phyloP scores from a whole-genome alignment of 768 basidiomycete genomes.

The Phylloporus rhodoxanthus region DNA sequence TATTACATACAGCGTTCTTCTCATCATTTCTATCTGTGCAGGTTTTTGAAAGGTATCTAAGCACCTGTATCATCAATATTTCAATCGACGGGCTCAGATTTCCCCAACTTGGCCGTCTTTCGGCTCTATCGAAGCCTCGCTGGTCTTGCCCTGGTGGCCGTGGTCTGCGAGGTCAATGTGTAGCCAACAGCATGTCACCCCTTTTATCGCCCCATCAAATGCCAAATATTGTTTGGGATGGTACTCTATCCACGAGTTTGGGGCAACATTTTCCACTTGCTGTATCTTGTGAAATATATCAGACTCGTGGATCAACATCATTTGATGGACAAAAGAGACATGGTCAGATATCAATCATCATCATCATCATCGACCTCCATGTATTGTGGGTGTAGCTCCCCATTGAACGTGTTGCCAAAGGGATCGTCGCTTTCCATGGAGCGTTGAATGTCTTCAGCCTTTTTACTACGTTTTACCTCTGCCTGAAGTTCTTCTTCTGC shows the following conservation, averaged over 20 bases:
- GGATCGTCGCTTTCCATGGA: conserved; percentile 55
- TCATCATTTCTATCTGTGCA: conserved; percentile 4
- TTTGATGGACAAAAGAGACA: background rate
- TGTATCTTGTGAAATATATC: background rate
- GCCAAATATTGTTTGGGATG: conserved; percentile 20
- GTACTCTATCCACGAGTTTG: background rate
- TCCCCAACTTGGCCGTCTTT: background rate
- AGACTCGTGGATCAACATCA: background rate
- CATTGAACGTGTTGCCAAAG: conserved; percentile 54
- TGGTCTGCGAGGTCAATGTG: conserved; percentile 56
- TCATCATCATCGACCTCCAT: conserved; percentile 36
- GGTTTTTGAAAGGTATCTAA: conserved; percentile 21
- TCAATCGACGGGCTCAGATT: too few species aligned
- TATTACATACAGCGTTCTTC: background rate
- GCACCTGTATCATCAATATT: too few species aligned
- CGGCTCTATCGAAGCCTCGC: conserved; percentile 60
- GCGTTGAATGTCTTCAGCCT: conserved; percentile 45
- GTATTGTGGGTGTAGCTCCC: conserved; percentile 24
- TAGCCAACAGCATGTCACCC: conserved; percentile 45
- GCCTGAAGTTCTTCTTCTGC: conserved; percentile 67
- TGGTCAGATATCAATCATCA: conserved; percentile 5
- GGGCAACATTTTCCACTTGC: conserved; percentile 20
- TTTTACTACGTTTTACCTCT: conserved; percentile 61
- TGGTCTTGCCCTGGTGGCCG: conserved; percentile 33
- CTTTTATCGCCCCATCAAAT: conserved; percentile 19